A percentile compares a stretch with the other conserved stretches of the same genome.
phyloP scores from a whole-genome alignment of 2,329 filamentous ascomycete genomes.

The Shiraia sp. region DNA sequence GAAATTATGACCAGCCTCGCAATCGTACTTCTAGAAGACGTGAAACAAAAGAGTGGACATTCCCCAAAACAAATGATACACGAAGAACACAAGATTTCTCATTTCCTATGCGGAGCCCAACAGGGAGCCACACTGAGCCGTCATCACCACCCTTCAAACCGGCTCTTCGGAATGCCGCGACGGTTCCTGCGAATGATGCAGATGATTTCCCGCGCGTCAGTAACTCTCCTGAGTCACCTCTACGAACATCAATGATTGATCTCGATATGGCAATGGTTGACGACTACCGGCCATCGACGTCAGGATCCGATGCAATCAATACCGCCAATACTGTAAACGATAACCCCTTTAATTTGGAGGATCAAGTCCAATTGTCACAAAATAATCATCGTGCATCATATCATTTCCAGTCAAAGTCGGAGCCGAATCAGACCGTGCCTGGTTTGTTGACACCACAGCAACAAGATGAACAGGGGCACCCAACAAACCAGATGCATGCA shows the following conservation, averaged over 20 bases:
- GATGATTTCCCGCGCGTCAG: constrained; percentile 44
- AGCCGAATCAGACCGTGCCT: constrained; percentile 43
- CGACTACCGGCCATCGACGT: constrained; percentile 50
- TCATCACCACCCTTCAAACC: constrained; percentile 44
- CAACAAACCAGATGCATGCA: constrained; percentile 36
- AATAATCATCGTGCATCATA: constrained; percentile 45
- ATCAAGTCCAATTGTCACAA: constrained; percentile 45
- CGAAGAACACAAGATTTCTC: constrained; percentile 42
- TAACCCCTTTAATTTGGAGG: constrained; percentile 56
- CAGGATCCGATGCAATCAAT: constrained; percentile 43
- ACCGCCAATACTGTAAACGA: constrained; percentile 46
- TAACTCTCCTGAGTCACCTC: constrained; percentile 38
- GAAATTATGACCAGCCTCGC: constrained; percentile 35
- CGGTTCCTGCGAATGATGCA: constrained; percentile 45
- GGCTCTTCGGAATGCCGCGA: constrained; percentile 46
- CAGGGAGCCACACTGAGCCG: constrained; percentile 14
- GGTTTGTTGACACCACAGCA: constrained; percentile 43
- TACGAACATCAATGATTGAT: constrained; percentile 52
- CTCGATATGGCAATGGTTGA: constrained; percentile 45
- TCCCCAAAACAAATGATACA: constrained; percentile 30
- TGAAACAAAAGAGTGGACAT: constrained; percentile 37
- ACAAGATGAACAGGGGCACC: constrained; percentile 41
- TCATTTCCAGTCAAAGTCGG: constrained; percentile 47
- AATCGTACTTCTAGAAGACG: constrained; percentile 38
- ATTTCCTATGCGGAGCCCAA: constrained; percentile 36